Conservation (phyloP, 257 asterid genomes). For the Dorcoceras hygrometricum region DNA sequence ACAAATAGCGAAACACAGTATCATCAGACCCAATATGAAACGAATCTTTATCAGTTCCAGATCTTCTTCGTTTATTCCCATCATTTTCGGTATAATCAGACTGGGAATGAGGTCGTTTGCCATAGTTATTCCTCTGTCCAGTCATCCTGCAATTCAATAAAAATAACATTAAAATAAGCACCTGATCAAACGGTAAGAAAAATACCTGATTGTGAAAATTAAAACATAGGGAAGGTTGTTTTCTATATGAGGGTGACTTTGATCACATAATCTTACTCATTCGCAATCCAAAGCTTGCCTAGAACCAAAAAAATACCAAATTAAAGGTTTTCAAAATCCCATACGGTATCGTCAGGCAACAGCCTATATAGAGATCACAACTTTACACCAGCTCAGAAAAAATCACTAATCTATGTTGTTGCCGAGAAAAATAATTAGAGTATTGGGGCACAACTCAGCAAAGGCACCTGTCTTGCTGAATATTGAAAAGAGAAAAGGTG, state of each 20-base stretch:
- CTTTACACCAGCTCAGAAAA: background rate
- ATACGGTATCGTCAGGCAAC: background rate
- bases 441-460: background rate
- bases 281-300: background rate
- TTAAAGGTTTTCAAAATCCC: background rate
- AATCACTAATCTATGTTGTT: background rate
- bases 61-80: constrained; percentile 65
- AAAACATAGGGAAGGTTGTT: background rate
- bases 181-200: background rate
- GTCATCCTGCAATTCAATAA: constrained; percentile 55
- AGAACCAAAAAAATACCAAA: no score
- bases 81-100: constrained; percentile 58
- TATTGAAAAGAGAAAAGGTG: background rate
- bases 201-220: background rate
- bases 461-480: background rate
- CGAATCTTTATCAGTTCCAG: constrained; percentile 66
- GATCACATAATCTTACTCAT: no score
- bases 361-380: background rate
- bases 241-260: background rate
- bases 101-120: constrained; percentile 68
- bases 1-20: constrained; percentile 81
- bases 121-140: constrained; percentile 78
- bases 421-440: background rate
- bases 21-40: constrained; percentile 67
- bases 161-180: background rate